Conservation (phyloP, 345 rosid species). For the Dovyalis caffra region DNA sequence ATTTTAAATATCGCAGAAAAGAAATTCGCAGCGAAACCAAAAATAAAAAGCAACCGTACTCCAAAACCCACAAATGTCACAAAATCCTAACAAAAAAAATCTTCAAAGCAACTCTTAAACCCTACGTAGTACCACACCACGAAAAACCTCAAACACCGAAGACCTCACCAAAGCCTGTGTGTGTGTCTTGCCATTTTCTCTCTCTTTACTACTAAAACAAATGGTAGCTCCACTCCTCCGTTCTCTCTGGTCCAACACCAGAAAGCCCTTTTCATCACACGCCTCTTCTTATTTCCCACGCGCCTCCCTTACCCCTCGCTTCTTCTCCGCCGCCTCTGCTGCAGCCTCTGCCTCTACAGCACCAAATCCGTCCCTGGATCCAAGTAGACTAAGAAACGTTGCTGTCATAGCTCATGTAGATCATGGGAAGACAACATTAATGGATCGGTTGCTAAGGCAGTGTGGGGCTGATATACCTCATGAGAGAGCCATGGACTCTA, state of each 20-base stretch:
- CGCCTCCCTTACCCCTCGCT: slow-evolving; percentile 22
- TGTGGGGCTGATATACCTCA: slow-evolving; percentile 98
- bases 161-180: not conserved
- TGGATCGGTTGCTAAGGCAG: slow-evolving; percentile 96
- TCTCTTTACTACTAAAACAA: not conserved
- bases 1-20: no score
- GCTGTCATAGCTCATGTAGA: slow-evolving; percentile 98
- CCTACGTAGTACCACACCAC: not conserved
- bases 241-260: slow-evolving; percentile 54
- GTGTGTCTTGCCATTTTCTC: slow-evolving; percentile 3
- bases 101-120: not conserved
- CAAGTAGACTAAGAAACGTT: slow-evolving; percentile 75
- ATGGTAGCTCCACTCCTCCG: slow-evolving; percentile 89
- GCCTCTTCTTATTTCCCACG: slow-evolving; percentile 20
- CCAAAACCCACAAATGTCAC: not conserved
- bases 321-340: slow-evolving; percentile 49
- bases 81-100: not conserved
- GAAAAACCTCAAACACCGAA: not conserved
- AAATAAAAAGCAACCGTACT: not conserved
- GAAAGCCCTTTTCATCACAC: slow-evolving; percentile 43
- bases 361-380: slow-evolving; percentile 54
- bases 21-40: no score
- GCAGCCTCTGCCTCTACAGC: slow-evolving; percentile 37
- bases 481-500: slow-evolving; percentile 99
- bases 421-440: slow-evolving; percentile 96